Evolutionary conservation across 805 yeast species (phyloP).

Genomic region (Ogataea nitratoaversa): DNA sequence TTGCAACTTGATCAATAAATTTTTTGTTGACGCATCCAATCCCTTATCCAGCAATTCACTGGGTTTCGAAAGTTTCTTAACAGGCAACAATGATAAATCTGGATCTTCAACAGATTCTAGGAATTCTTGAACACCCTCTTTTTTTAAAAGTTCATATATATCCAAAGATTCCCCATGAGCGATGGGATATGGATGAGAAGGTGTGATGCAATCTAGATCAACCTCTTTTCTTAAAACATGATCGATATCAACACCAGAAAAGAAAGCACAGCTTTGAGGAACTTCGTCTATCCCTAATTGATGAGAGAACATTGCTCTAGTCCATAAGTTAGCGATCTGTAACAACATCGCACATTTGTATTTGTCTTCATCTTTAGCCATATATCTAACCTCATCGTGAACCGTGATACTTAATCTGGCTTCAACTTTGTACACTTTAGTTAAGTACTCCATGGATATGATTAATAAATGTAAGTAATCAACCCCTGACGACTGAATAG

Average conservation of each 20-base stretch:
- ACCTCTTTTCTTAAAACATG: conserved; percentile 88
- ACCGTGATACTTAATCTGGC: conserved; percentile 84
- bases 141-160: conserved; percentile 48
- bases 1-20: conserved; percentile 28
- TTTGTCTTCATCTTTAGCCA: conserved; percentile 69
- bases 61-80: conserved; percentile 17
- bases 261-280: conserved; percentile 95
- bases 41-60: conserved; percentile 25
- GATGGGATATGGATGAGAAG: conserved; percentile 69
- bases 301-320: conserved; percentile 91
- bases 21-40: conserved; percentile 18
- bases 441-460: conserved; percentile 82
- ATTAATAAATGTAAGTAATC: conserved; percentile 86
- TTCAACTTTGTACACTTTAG: conserved; percentile 55
- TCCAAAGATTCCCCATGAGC: conserved; percentile 76
- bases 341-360: conserved; percentile 76
- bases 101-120: conserved; percentile 13
- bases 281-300: conserved; percentile 84
- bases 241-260: conserved; percentile 91
- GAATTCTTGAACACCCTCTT: conserved; percentile 29
- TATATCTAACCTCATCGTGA: conserved; percentile 89
- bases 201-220: conserved; percentile 85
- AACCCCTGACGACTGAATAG: conserved; percentile 96
- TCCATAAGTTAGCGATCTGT: conserved; percentile 92
- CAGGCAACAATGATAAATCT: conserved; percentile 13